Conservation (phyloP, 257 asterid species). For the Jaltomata sinuosa region DNA sequence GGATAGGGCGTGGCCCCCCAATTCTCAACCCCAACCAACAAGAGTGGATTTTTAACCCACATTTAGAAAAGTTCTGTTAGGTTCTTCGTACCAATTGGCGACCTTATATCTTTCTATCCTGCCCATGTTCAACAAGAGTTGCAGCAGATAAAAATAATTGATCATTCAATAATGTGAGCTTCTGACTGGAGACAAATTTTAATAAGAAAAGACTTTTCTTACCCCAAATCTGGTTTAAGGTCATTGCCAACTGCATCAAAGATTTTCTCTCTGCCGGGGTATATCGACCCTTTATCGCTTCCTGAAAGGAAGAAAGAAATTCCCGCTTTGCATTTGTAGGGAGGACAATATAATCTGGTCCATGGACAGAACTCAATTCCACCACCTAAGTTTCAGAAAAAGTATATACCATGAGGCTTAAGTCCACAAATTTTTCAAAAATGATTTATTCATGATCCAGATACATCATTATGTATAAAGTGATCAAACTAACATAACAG, state of each 20-base stretch:
- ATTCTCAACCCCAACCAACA: neutral
- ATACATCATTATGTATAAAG: neutral
- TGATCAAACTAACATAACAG: neutral
- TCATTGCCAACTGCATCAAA: constrained; percentile 45
- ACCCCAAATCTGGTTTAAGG: constrained; percentile 70
- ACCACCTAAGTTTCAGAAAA: constrained; percentile 42
- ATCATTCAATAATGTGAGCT: neutral
- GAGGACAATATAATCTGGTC: constrained; percentile 43
- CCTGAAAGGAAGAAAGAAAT: constrained; percentile 52
- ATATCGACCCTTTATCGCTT: constrained; percentile 39
- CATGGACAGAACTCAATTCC: constrained; percentile 52
- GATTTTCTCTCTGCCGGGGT: constrained; percentile 59
- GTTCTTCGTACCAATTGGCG: neutral
- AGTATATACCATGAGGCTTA: neutral
- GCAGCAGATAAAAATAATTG: neutral
- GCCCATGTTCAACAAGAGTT: neutral
- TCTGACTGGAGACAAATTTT: neutral
- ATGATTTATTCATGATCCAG: neutral
- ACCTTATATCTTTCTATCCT: neutral
- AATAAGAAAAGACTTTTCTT: constrained; percentile 19
- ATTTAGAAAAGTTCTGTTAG: neutral
- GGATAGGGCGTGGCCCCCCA: neutral
- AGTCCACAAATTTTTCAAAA: neutral
- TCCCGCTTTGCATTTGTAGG: constrained; percentile 60
- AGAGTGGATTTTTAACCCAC: neutral